These are phyloP conservation scores for Vigna reflexopilosa DNA, from an alignment of 306 rosid species.

Conservation along the genomic window DNA sequence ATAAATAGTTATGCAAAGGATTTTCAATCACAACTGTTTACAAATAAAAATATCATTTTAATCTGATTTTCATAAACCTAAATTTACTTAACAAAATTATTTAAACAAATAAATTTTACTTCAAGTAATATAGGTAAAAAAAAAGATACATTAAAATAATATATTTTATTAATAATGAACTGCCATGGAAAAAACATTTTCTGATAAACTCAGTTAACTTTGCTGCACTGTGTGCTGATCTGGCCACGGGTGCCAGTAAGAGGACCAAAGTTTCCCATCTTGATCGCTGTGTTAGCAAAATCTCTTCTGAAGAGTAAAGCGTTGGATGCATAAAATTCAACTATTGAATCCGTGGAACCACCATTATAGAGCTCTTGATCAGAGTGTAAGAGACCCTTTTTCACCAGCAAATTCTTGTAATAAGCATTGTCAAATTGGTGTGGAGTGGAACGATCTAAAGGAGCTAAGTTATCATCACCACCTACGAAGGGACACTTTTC, in stretches of 20 bases:
- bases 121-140: no score
- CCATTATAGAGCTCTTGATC: constrained; percentile 58
- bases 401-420: constrained; percentile 46
- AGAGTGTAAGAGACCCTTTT: constrained; percentile 59
- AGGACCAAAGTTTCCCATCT: not conserved
- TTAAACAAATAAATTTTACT: no score
- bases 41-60: no score
- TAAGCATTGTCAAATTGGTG: constrained; percentile 50
- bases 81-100: no score
- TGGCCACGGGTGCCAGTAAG: constrained; percentile 43
- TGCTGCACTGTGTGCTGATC: constrained; percentile 53
- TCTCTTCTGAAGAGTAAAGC: constrained; percentile 34
- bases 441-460: constrained; percentile 50
- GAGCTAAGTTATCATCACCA: constrained; percentile 49
- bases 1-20: no score
- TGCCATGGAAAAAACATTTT: no score
- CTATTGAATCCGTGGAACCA: constrained; percentile 53
- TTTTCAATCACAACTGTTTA: no score
- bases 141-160: no score
- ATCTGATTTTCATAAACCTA: no score
- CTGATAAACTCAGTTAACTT: constrained; percentile 36
- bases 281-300: constrained; percentile 51
- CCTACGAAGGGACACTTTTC: constrained; percentile 53
- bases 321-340: constrained; percentile 35
- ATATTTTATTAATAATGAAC: no score